A percentile compares a stretch with the other conserved stretches of the same genome.
phyloP scores from a whole-genome alignment of 2,329 filamentous ascomycete species.

The Fusarium protoensiforme region DNA sequence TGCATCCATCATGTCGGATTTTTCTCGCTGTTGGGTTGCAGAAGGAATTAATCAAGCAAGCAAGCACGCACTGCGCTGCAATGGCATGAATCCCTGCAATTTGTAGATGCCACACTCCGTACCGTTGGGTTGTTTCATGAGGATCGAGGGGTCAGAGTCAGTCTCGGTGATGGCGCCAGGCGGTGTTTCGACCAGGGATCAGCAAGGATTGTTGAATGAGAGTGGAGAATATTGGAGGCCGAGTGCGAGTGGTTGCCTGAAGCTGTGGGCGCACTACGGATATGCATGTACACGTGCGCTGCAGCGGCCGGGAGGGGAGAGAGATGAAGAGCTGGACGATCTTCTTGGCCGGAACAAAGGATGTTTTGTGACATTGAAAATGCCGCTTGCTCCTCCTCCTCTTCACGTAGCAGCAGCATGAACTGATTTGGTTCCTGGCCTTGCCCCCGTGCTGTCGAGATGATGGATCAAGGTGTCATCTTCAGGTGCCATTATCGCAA shows the following conservation, averaged over 20 bases:
- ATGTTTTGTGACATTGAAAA: neutral
- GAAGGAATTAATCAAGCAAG: neutral
- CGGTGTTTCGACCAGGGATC: constrained; percentile 27
- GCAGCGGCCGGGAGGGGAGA: constrained; percentile 14
- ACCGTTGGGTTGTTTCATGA: constrained; percentile 8
- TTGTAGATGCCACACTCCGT: neutral
- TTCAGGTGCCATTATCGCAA: constrained; percentile 23
- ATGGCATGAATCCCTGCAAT: constrained; percentile 3
- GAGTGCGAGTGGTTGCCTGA: constrained; percentile 23
- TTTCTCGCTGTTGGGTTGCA: neutral
- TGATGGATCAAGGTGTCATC: constrained; percentile 34
- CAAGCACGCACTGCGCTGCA: neutral
- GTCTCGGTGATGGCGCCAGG: constrained; percentile 20
- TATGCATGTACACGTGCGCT: constrained; percentile 8
- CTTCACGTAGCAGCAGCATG: neutral
- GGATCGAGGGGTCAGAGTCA: constrained; percentile 9
- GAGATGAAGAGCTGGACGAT: constrained; percentile 6
- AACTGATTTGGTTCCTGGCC: neutral
- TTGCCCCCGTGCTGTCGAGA: neutral
- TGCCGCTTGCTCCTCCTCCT: neutral
- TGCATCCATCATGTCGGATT: constrained; percentile 24
- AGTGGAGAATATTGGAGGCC: constrained; percentile 11
- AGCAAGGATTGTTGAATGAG: constrained; percentile 22
- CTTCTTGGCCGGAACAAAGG: neutral
- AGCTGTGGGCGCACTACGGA: constrained; percentile 2